phyloP scores from a whole-genome alignment of 1,284 basidiomycete genomes.

The Apiotrichum porosum region DNA sequence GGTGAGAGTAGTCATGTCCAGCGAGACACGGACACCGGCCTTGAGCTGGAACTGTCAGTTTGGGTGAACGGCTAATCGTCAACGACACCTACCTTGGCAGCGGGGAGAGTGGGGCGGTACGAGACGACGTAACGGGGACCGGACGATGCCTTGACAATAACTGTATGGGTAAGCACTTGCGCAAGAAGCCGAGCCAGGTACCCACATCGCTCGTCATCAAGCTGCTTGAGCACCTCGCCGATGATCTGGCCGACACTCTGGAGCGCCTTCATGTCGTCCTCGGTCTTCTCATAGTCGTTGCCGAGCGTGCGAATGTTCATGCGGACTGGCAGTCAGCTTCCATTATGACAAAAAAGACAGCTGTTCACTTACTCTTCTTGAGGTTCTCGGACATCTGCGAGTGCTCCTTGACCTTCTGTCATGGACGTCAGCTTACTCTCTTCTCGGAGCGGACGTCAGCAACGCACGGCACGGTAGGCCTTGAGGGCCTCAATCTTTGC shows the following conservation, averaged over 20 bases:
- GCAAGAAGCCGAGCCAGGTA: neutral
- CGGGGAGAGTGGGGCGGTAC: conserved; percentile 87
- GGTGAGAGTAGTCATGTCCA: conserved; percentile 99
- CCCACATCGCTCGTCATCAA: conserved; percentile 96
- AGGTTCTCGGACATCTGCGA: conserved; percentile 74
- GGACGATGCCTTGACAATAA: conserved; percentile 98
- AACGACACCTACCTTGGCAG: conserved; percentile 57
- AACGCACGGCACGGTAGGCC: conserved; percentile 45
- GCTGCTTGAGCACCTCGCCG: conserved; percentile 96
- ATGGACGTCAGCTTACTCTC: conserved; percentile 11
- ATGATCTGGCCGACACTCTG: conserved; percentile 99
- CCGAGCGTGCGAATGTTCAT: conserved; percentile 71
- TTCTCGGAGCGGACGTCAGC: neutral
- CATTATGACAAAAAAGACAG: neutral
- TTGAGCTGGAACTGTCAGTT: conserved; percentile 60
- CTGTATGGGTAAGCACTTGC: conserved; percentile 49
- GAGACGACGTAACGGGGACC: conserved; percentile 99
- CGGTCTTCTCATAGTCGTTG: conserved; percentile 88
- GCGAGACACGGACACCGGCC: conserved; percentile 86
- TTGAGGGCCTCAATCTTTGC: conserved; percentile 48
- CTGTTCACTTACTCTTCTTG: conserved; percentile 66
- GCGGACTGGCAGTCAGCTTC: conserved; percentile 33
- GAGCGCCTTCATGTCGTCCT: conserved; percentile 98
- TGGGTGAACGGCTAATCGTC: too few relatives aligned
- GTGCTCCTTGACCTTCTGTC: conserved; percentile 84